Conservation (phyloP, 805 yeast species). For the Debaryomyces maramus region DNA sequence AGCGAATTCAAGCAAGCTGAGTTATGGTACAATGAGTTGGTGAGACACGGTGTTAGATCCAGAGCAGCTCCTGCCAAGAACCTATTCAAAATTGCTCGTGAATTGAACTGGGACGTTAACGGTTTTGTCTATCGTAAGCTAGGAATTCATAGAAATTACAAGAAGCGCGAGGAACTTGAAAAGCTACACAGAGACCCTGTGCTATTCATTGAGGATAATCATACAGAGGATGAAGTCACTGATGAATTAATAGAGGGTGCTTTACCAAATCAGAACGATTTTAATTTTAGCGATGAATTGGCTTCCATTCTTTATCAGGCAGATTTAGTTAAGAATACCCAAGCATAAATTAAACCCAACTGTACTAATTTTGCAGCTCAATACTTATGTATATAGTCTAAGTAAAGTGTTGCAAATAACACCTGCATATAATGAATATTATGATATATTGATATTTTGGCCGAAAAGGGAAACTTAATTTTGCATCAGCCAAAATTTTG, state of each 20-base stretch:
- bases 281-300: slow-evolving; percentile 23
- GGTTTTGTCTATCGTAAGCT: slow-evolving; percentile 32
- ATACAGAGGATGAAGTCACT: slow-evolving; percentile 16
- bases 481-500: slow-evolving; percentile 6
- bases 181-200: slow-evolving; percentile 19
- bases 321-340: background rate
- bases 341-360: background rate
- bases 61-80: slow-evolving; percentile 27
- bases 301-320: slow-evolving; percentile 16
- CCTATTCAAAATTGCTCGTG: slow-evolving; percentile 33
- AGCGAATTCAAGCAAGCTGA: slow-evolving; percentile 32
- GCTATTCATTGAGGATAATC: slow-evolving; percentile 10
- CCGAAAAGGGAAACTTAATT: slow-evolving; percentile 10
- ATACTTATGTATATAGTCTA: background rate
- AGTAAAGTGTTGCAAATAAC: background rate
- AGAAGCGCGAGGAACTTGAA: slow-evolving; percentile 17
- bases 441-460: slow-evolving; percentile 5
- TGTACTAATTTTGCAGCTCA: background rate
- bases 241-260: slow-evolving; percentile 20
- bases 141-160: slow-evolving; percentile 22
- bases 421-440: background rate
- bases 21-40: slow-evolving; percentile 37
- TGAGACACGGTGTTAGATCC: slow-evolving; percentile 30
- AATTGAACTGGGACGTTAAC: slow-evolving; percentile 34
- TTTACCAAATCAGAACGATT: slow-evolving; percentile 7